phyloP scores from a whole-genome alignment of 2,329 filamentous ascomycete genomes.

The Bretziella fagacearum region DNA sequence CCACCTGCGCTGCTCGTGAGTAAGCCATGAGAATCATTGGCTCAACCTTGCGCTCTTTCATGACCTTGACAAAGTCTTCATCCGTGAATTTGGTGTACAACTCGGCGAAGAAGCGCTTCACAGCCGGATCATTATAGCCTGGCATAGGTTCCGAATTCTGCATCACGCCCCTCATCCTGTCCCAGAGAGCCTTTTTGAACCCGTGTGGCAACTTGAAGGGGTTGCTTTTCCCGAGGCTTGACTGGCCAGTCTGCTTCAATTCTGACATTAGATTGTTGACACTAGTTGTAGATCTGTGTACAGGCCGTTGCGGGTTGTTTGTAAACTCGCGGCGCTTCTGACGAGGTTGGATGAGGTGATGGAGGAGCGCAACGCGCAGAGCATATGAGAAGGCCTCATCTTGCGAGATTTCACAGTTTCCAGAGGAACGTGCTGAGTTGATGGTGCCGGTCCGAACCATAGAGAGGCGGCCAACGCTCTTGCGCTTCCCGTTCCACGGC shows the following conservation, averaged over 20 bases:
- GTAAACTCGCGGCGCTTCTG: conserved; percentile 82
- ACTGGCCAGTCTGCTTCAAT: conserved; percentile 9
- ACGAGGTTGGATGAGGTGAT: conserved; percentile 83
- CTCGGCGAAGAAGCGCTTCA: conserved; percentile 87
- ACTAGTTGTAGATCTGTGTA: conserved; percentile 47
- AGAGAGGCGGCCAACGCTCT: conserved; percentile 16
- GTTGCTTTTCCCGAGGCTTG: not conserved
- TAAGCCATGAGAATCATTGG: conserved; percentile 93
- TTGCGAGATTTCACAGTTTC: conserved; percentile 33
- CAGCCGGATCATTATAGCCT: conserved; percentile 75
- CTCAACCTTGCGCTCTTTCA: conserved; percentile 86
- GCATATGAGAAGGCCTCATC: conserved; percentile 87
- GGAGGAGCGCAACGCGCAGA: conserved; percentile 75
- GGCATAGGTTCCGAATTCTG: conserved; percentile 68
- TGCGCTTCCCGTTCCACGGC: conserved; percentile 11
- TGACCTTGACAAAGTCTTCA: conserved; percentile 68
- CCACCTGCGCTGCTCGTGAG: conserved; percentile 72
- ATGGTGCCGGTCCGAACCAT: conserved; percentile 15
- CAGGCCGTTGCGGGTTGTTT: conserved; percentile 34
- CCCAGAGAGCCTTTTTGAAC: conserved; percentile 38
- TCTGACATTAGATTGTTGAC: conserved; percentile 28
- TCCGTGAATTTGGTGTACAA: conserved; percentile 91
- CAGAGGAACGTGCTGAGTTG: conserved; percentile 12
- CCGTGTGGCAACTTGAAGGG: conserved; percentile 40
- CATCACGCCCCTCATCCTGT: conserved; percentile 65